Base-by-base conservation (phyloP, 2,329 filamentous ascomycete genomes). In the Sclerotinia nivalis region DNA sequence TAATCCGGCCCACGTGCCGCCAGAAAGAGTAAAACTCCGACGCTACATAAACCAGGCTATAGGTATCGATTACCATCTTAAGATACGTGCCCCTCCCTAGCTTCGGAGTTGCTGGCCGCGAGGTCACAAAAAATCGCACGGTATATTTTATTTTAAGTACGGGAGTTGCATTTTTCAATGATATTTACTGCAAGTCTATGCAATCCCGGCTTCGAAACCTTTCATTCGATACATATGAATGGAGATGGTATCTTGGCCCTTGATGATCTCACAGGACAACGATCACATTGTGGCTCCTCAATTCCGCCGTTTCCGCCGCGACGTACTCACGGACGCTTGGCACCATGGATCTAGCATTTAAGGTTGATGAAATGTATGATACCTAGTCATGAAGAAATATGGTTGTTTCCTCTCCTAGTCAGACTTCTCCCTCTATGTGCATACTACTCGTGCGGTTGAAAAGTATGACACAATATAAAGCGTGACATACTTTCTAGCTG, bases 231-330 rank as follows among this genome's bases (percentile, higher is more conserved):
- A 49, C n/a, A 6, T 13, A 64, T 37, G n/a, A 20, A 64, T 37
- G 22, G 45, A 15, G 45, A 25, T 34, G 8, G 6, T 3, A 37
- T 49, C 47, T 50, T 22, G 31, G n/a, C 13, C 20, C 28, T 34
- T 62, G 31, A 8, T 50, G 47, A 12, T 25, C 37, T 31, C 15
- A 22, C 20, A 50, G n/a, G 45, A 37, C 45, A 50, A 37, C 28
- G 31, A 64, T 20, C 45, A 37, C 22, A 37, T n/a, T 50, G 60
- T 31, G 60, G 60, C n/a, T 20, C 59, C 59, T 34, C 59, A 62
- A 62, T 49, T 49, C n/a, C 20, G 43, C 43, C 25, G 59, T 31
- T 18, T 56, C 22, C 47, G 28, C 28, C 52, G 20, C 52, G 2
- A 34, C 9, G 31, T 55, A 49, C 47, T 49, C 31, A 56, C 54